Base-by-base conservation (phyloP, 331 rosid species). In the Malus hybrid region DNA sequence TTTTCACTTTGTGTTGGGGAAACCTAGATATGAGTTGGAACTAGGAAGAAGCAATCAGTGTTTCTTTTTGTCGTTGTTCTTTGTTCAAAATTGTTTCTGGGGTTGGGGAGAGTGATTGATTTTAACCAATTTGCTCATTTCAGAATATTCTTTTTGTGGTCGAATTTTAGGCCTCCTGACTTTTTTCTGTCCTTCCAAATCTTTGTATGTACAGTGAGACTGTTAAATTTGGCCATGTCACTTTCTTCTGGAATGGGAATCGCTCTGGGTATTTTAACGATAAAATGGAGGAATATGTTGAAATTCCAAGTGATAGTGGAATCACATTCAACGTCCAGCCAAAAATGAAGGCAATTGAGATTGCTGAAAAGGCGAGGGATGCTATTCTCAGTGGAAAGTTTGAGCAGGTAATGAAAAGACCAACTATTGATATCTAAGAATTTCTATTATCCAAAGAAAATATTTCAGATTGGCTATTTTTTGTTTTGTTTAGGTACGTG, bases 171-270 rank as follows among this genome's bases (percentile, higher is more conserved):
- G 33, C 66, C 14, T 28, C 46, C 10, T 28, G 34, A 68, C 20
- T 13, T 62, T 39, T 19, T 52, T 29, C 2, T 50, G 33, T 34
- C 54, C 61, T 46, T 12, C 7, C 28, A 36, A 29, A 18, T 27
- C 75, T 39, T 20, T 44, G 10, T 1, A 34, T n/a, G 76, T 56
- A 80, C 88, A 95, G 97, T 69, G 97, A 95, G 84, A 95, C 99
- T 67, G 99, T 95, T 61, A 92, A 95, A 69, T 95, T 95, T 73
- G 97, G 99, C 54, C 99, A 95, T 22, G 97, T 95, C 78, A 95
- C 99, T 59, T 92, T 95, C 87, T 92, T 92, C 85, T 95, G 99
- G 99, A 95, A 95, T 36, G 97, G 99, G 70, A 95, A 92, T 77
- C 97, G 97, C 33, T 90, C 99, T 72, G 99, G 97, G 57, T 95